Evolutionary conservation across 148 eudicot genomes (phyloP).

Genomic region (Cornus kousa): DNA sequence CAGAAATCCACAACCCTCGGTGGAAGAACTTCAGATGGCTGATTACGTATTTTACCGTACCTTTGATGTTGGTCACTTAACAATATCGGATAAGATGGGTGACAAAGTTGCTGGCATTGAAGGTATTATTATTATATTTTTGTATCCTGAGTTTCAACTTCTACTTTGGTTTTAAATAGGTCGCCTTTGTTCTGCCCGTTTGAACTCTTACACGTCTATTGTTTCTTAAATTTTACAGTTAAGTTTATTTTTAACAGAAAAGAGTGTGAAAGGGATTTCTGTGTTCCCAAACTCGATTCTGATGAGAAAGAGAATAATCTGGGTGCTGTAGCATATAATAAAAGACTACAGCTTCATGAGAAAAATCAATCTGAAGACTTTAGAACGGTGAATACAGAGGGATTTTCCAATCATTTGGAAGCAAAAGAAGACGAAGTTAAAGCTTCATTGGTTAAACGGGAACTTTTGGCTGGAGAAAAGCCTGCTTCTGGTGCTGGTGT

Average conservation of each 20-base stretch:
- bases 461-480: neutral
- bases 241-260: conserved; percentile 57
- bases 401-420: conserved; percentile 6
- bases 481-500: conserved; percentile 13
- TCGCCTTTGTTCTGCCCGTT: neutral
- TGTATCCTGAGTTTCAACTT: conserved; percentile 14
- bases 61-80: conserved; percentile 52
- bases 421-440: conserved; percentile 11
- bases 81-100: conserved; percentile 57
- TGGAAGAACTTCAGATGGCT: conserved; percentile 52
- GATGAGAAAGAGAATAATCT: conserved; percentile 24
- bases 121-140: conserved; percentile 37
- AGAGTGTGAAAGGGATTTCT: conserved; percentile 21
- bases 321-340: conserved; percentile 17
- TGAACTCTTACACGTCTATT: conserved; percentile 25
- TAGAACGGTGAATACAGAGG: conserved; percentile 10
- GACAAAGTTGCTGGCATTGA: conserved; percentile 45
- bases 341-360: conserved; percentile 14
- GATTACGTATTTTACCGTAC: conserved; percentile 72
- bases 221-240: conserved; percentile 55
- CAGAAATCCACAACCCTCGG: conserved; percentile 67
- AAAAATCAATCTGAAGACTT: conserved; percentile 17
- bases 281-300: conserved; percentile 20
- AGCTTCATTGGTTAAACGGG: conserved; percentile 10
- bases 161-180: conserved; percentile 13